Percentiles rank a stretch among this genome's conserved stretches.
These are phyloP conservation scores for Pseudogymnoascus pannorum DNA, from an alignment of 2,329 filamentous ascomycete genomes.

Conservation along the genomic window DNA sequence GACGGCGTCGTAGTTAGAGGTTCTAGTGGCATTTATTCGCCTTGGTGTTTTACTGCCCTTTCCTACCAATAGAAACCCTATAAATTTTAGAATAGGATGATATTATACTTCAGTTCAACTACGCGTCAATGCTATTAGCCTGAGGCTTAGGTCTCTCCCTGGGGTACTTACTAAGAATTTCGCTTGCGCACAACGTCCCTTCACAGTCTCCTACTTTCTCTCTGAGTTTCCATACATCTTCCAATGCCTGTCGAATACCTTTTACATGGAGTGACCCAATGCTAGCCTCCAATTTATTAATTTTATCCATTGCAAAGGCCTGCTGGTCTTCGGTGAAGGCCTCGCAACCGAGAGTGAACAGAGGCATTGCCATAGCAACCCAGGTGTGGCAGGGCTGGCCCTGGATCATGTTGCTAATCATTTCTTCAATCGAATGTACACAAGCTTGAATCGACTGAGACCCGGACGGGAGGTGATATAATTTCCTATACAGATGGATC, in stretches of 20 bases:
- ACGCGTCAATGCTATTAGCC: not conserved
- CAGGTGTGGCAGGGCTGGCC: constrained; percentile 17
- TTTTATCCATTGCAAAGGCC: constrained; percentile 1
- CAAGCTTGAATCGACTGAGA: not conserved
- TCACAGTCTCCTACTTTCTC: not conserved
- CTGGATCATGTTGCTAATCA: constrained; percentile 17
- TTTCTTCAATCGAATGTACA: constrained; percentile 14
- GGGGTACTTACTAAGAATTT: not conserved
- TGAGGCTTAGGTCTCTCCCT: not conserved
- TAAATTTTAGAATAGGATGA: not conserved
- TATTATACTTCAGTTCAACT: not conserved
- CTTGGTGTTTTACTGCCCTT: not conserved
- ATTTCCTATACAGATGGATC: constrained; percentile 17
- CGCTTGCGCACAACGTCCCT: not conserved
- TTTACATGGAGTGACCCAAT: not conserved
- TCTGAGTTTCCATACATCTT: not conserved
- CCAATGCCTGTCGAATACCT: not conserved
- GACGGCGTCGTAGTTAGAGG: not conserved
- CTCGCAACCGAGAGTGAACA: constrained; percentile 22
- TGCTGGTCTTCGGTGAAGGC: constrained; percentile 17
- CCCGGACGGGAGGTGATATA: constrained; percentile 17
- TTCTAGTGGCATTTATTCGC: not conserved
- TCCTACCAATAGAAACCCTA: not conserved
- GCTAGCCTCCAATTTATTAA: not conserved
- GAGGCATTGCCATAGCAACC: constrained; percentile 23